Evolutionary conservation across 768 basidiomycete species (phyloP).

Genomic region (Suillus bovinus): DNA sequence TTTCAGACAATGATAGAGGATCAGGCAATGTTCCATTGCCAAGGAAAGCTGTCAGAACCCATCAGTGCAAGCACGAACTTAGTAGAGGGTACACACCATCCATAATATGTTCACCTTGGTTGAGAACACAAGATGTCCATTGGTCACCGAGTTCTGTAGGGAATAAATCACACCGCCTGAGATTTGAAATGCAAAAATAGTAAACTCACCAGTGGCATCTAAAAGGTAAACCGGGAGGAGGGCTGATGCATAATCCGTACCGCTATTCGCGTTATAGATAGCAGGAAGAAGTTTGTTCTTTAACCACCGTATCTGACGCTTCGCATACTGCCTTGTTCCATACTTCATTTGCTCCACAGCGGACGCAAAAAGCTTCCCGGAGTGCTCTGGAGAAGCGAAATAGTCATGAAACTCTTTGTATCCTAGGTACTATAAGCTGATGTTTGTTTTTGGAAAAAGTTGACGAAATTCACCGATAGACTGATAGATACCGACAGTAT

Average conservation of each 20-base stretch:
- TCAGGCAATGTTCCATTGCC: conserved; percentile 48
- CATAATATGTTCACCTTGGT: conserved; percentile 49
- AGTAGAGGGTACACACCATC: conserved; percentile 39
- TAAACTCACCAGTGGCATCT: conserved; percentile 62
- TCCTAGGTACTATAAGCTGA: conserved; percentile 48
- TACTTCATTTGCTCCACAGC: conserved; percentile 82
- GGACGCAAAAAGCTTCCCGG: conserved; percentile 44
- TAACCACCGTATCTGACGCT: conserved; percentile 90
- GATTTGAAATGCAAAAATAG: not conserved
- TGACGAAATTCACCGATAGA: conserved; percentile 67
- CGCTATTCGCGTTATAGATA: conserved; percentile 43
- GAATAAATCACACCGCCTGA: conserved; percentile 6
- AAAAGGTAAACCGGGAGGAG: conserved; percentile 55
- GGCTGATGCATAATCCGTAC: conserved; percentile 20
- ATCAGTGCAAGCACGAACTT: not conserved
- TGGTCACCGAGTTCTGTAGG: conserved; percentile 48
- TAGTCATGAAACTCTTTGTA: conserved; percentile 88
- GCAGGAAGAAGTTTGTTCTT: conserved; percentile 85
- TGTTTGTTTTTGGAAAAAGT: not conserved
- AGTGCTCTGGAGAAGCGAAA: conserved; percentile 45
- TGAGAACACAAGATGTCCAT: conserved; percentile 60
- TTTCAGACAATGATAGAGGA: conserved; percentile 54
- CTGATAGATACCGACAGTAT: conserved; percentile 88
- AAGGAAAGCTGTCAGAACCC: conserved; percentile 53
- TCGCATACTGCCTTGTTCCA: conserved; percentile 89